Base-by-base conservation (phyloP, 306 rosid genomes). In the Dicorynia guianensis region DNA sequence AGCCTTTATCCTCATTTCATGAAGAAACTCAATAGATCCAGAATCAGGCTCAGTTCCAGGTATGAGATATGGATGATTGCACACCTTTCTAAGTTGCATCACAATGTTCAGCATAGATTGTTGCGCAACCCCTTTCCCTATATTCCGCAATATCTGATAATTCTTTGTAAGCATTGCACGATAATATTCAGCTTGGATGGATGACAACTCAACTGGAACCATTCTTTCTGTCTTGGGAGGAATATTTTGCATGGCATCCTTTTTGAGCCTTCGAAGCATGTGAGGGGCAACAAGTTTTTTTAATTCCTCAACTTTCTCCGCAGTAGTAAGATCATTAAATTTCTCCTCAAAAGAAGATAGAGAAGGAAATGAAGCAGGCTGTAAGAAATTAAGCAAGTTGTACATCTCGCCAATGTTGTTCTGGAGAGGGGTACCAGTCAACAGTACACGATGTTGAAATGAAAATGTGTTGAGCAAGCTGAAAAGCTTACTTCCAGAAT, bases 121-220 rank as follows among this genome's bases (percentile, higher is more conserved):
- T 18, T 93, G 99, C 46, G 98, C 82, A 70, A 93, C 96, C 77
- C 99, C 99, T 87, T 96, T 96, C 53, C 99, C 99, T 71, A 96
- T 89, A 83, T 96, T 96, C 66, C 99, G 86, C 78, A 96, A 78
- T 71, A 96, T 71, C 80, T 96, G 98, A 87, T 96, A 96, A 83
- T 96, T 96, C 87, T 96, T 96, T 59, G 99, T 96, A 36, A 96
- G 91, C 99, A 96, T 96, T 54, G 99, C 99, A 68, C 99, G 99
- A 78, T 96, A 96, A 76, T 96, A 96, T 84, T 96, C 99, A 79
- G 99, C 98, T 86, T 96, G 99, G 85, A 96, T 93, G 79, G 98
- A 90, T 74, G 98, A 96, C 81, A 96, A 81, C 87, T 96, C 99
- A 74, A 96, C 99, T 75, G 99, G 99, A 86, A 96, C 99, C 92